A percentile compares a stretch with the other conserved stretches of the same genome.
Evolutionary conservation across 129 eudicot genomes (phyloP).

Genomic region (Saposhnikovia divaricata): DNA sequence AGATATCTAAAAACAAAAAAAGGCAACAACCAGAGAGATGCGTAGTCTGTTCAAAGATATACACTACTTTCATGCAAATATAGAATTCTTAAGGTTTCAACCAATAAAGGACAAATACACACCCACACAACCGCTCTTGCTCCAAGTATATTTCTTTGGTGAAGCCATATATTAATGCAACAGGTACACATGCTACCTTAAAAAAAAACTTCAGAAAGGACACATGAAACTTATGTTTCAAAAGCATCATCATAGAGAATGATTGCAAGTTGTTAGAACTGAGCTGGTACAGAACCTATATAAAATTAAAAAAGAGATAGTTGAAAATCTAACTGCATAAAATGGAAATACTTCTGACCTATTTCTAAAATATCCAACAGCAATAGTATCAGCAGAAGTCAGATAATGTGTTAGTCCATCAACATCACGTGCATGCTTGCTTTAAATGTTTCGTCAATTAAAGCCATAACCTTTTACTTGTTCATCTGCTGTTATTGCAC

Average conservation of each 20-base stretch:
- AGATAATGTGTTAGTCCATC: slow-evolving; percentile 97
- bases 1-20: neutral
- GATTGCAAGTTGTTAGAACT: neutral
- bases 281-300: neutral
- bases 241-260: neutral
- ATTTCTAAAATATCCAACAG: slow-evolving; percentile 97
- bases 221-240: neutral
- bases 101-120: slow-evolving; percentile 17
- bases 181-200: slow-evolving; percentile 3
- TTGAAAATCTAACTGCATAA: neutral
- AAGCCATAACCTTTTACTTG: slow-evolving; percentile 99
- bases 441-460: slow-evolving; percentile 85
- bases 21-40: neutral
- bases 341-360: slow-evolving; percentile 39
- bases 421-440: slow-evolving; percentile 86
- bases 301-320: neutral
- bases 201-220: neutral
- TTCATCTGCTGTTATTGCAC: slow-evolving; percentile 95
- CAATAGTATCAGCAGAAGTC: slow-evolving; percentile 93
- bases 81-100: neutral
- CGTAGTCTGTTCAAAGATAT: neutral
- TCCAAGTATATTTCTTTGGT: slow-evolving; percentile 88
- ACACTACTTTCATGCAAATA: neutral
- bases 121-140: slow-evolving; percentile 95
- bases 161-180: slow-evolving; percentile 51